These are phyloP conservation scores for Salvia miltiorrhiza DNA, from an alignment of 257 asterid genomes.

Conservation along the genomic window DNA sequence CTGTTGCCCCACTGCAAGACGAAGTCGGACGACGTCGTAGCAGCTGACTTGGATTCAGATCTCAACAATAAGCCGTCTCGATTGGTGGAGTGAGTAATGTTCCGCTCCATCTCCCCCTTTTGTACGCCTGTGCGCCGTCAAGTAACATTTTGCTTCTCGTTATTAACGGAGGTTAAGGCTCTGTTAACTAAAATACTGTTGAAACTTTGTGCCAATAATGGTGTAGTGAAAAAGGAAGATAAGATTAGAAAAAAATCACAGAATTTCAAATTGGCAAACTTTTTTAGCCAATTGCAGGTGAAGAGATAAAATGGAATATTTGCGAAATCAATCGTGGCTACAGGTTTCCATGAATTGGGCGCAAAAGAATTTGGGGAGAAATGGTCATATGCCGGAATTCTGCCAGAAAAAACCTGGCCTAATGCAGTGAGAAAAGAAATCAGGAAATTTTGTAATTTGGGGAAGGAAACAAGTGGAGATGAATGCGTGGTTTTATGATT, in stretches of 20 bases:
- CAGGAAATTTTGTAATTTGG: neutral
- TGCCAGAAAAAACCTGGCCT: neutral
- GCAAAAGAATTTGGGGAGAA: neutral
- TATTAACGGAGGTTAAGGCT: conserved; percentile 27
- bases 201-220: conserved; percentile 5
- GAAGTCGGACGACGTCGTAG: conserved; percentile 65
- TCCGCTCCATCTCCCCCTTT: conserved; percentile 61
- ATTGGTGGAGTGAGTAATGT: conserved; percentile 32
- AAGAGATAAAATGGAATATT: neutral
- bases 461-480: neutral
- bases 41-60: conserved; percentile 49
- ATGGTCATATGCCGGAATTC: neutral
- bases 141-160: conserved; percentile 7
- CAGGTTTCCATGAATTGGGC: neutral
- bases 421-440: neutral
- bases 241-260: neutral
- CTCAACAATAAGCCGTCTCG: conserved; percentile 49
- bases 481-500: conserved; percentile 5
- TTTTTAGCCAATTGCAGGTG: conserved; percentile 23
- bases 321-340: neutral
- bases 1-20: conserved; percentile 84
- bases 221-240: neutral
- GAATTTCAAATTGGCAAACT: neutral
- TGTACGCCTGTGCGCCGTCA: conserved; percentile 35
- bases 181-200: conserved; percentile 9